Percentiles rank a stretch among this genome's conserved stretches.
These are phyloP conservation scores for Malus sylvestris DNA, from an alignment of 306 rosid species.

Conservation along the genomic window DNA sequence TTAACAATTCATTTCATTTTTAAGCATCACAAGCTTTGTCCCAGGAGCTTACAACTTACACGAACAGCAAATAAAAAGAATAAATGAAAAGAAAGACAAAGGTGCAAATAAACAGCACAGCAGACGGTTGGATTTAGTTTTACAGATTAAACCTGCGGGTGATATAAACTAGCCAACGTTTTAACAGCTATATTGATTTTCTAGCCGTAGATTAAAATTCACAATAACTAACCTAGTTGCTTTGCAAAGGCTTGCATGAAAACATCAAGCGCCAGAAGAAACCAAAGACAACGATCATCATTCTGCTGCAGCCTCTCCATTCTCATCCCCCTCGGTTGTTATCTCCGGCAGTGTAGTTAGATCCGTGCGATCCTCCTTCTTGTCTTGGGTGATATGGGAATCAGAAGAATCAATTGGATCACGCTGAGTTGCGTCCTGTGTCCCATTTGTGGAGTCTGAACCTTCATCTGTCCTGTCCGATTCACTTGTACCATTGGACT, in stretches of 20 bases:
- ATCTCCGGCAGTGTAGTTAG: constrained; percentile 61
- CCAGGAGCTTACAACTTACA: not conserved
- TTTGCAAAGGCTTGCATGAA: constrained; percentile 14
- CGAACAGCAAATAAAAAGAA: not conserved
- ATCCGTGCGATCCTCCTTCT: constrained; percentile 46
- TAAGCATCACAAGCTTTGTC: not conserved
- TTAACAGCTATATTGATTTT: constrained; percentile 27
- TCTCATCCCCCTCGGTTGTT: constrained; percentile 40
- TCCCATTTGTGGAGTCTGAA: constrained; percentile 29
- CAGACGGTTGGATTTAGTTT: constrained; percentile 27
- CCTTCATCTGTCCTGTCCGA: constrained; percentile 21
- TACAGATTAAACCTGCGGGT: constrained; percentile 31
- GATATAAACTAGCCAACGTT: constrained; percentile 32
- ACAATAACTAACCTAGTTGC: constrained; percentile 19
- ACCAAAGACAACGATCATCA: constrained; percentile 15
- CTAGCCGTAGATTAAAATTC: constrained; percentile 21
- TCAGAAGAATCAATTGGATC: constrained; percentile 69
- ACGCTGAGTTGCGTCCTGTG: constrained; percentile 33
- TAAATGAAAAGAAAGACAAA: not conserved
- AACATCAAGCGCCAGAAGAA: constrained; percentile 13
- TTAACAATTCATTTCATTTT: not conserved
- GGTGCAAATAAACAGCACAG: constrained; percentile 2
- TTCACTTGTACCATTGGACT: constrained; percentile 26
- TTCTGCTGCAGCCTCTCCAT: constrained; percentile 61
- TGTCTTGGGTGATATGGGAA: constrained; percentile 34